phyloP scores from a whole-genome alignment of 768 basidiomycete genomes.

The Lactarius vividus region DNA sequence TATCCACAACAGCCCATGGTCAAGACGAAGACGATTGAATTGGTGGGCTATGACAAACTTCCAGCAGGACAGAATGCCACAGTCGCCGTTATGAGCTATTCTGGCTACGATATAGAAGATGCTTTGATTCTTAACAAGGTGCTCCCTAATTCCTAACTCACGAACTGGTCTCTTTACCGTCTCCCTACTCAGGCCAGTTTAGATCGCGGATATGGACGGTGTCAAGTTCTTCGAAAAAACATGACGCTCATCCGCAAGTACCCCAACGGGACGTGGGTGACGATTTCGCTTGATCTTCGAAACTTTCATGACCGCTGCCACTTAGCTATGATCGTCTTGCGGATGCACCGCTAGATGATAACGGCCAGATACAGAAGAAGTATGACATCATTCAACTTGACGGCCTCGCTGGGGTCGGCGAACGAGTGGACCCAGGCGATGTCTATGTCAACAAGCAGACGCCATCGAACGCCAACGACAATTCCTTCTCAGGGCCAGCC shows the following conservation, averaged over 20 bases:
- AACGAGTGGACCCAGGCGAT: conserved; percentile 88
- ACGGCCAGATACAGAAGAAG: conserved; percentile 73
- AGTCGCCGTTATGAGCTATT: conserved; percentile 98
- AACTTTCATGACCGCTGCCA: background rate
- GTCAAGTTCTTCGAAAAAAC: conserved; percentile 96
- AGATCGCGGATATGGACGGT: conserved; percentile 96
- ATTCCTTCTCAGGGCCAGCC: conserved; percentile 80
- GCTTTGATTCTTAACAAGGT: conserved; percentile 93
- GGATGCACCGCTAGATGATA: conserved; percentile 85
- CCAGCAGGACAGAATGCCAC: conserved; percentile 99
- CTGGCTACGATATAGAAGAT: conserved; percentile 99
- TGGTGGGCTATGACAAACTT: conserved; percentile 93
- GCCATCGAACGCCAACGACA: conserved; percentile 91
- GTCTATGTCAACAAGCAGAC: conserved; percentile 97
- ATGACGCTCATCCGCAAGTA: conserved; percentile 92
- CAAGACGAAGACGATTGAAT: conserved; percentile 96
- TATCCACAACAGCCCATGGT: conserved; percentile 99
- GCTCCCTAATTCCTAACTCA: background rate
- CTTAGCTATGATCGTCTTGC: conserved; percentile 88
- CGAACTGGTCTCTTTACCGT: background rate
- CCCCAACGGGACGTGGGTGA: conserved; percentile 90
- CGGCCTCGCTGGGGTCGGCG: conserved; percentile 92
- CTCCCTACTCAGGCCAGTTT: conserved; percentile 67
- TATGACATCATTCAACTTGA: conserved; percentile 91
- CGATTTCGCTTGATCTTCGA: background rate